Conservation (phyloP, 2,329 filamentous ascomycete species). For the Allantophomopsis cytisporea region DNA sequence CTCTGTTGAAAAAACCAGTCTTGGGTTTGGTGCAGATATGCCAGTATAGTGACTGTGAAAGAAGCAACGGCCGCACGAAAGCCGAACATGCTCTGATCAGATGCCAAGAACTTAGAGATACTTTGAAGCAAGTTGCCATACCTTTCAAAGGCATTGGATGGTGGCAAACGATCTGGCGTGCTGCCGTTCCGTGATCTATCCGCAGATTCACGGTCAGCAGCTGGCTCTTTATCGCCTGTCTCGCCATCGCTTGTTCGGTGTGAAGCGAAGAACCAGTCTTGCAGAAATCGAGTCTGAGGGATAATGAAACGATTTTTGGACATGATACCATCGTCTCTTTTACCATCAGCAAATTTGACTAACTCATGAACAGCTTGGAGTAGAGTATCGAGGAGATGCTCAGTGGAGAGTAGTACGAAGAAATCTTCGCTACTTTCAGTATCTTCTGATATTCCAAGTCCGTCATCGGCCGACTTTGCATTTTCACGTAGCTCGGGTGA, state of each 20-base stretch:
- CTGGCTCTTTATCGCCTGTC: slow-evolving; percentile 20
- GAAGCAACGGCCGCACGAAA: slow-evolving; percentile 57
- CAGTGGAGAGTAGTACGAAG: slow-evolving; percentile 54
- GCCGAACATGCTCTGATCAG: slow-evolving; percentile 50
- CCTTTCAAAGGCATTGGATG: slow-evolving; percentile 41
- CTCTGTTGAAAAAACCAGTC: slow-evolving; percentile 53
- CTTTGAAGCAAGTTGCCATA: slow-evolving; percentile 43
- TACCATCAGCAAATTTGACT: slow-evolving; percentile 48
- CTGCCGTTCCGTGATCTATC: slow-evolving; percentile 36
- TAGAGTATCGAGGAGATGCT: slow-evolving; percentile 46
- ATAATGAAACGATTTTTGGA: slow-evolving; percentile 43
- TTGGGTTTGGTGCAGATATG: slow-evolving; percentile 49
- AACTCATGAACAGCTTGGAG: slow-evolving; percentile 46
- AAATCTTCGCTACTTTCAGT: slow-evolving; percentile 30
- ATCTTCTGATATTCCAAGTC: slow-evolving; percentile 27
- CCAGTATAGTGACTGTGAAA: slow-evolving; percentile 54
- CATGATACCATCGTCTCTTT: slow-evolving; percentile 47
- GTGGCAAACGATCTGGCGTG: slow-evolving; percentile 60
- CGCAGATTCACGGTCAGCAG: neutral
- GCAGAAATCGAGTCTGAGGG: slow-evolving; percentile 43
- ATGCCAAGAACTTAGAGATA: slow-evolving; percentile 44
- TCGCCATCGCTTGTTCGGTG: slow-evolving; percentile 37
- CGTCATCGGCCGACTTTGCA: slow-evolving; percentile 22
- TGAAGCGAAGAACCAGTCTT: slow-evolving; percentile 45
- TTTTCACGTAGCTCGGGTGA: slow-evolving; percentile 18